phyloP scores from a whole-genome alignment of 305 asterid genomes.

The Plantago rigida region DNA sequence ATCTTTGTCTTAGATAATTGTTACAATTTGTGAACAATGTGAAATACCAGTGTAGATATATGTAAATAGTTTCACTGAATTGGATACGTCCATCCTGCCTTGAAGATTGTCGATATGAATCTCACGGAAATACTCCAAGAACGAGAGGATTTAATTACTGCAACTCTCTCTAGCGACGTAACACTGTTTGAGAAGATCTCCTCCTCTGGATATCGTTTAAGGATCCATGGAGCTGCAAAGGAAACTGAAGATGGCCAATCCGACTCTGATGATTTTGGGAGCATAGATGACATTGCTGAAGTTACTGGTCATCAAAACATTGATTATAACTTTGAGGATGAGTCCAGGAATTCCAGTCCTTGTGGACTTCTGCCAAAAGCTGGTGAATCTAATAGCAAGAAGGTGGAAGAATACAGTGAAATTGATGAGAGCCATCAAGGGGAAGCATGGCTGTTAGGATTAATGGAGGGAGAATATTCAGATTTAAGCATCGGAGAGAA shows the following conservation, averaged over 20 bases:
- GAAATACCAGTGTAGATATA: slow-evolving; percentile 18
- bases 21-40: slow-evolving; percentile 12
- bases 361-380: slow-evolving; percentile 30
- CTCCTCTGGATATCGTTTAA: slow-evolving; percentile 69
- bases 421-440: slow-evolving; percentile 95
- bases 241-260: slow-evolving; percentile 50
- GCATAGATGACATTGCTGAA: slow-evolving; percentile 64
- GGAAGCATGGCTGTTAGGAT: slow-evolving; percentile 82
- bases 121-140: slow-evolving; percentile 41
- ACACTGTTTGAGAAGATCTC: slow-evolving; percentile 89
- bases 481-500: slow-evolving; percentile 82
- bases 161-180: slow-evolving; percentile 73
- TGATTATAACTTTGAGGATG: slow-evolving; percentile 48
- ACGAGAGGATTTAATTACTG: slow-evolving; percentile 52
- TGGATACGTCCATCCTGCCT: slow-evolving; percentile 23
- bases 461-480: slow-evolving; percentile 92
- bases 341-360: slow-evolving; percentile 41
- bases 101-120: slow-evolving; percentile 67
- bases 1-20: not conserved
- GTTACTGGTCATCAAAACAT: slow-evolving; percentile 42
- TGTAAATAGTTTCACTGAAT: slow-evolving; percentile 21
- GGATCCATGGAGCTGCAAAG: slow-evolving; percentile 47
- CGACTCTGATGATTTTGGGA: slow-evolving; percentile 59
- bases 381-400: slow-evolving; percentile 27
- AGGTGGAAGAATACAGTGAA: slow-evolving; percentile 41